Percentiles rank a stretch among this genome's conserved stretches.
These are phyloP conservation scores for Solanum corneliomulleri DNA, from an alignment of 257 asterid genomes.

Conservation along the genomic window DNA sequence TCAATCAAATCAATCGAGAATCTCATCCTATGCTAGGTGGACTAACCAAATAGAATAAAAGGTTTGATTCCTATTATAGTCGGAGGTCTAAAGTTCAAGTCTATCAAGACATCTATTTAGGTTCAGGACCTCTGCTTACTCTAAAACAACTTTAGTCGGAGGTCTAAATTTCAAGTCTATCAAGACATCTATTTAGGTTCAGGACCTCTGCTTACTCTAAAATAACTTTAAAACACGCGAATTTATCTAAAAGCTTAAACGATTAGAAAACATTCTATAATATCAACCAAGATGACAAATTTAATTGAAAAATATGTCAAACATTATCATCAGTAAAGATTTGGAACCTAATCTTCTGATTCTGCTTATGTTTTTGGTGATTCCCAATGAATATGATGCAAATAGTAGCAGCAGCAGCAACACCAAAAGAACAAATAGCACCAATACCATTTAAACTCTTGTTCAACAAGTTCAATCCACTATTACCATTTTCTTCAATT, in stretches of 20 bases:
- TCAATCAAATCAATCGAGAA: not conserved
- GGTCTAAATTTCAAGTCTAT: too few species aligned
- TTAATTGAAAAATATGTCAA: not conserved
- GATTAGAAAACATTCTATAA: too few species aligned
- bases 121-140: not conserved
- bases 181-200: not conserved
- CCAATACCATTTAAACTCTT: constrained; percentile 62
- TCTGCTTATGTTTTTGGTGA: constrained; percentile 11
- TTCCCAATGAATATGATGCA: constrained; percentile 47
- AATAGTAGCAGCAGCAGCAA: constrained; percentile 57
- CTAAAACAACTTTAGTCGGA: too few species aligned
- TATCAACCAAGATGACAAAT: not conserved
- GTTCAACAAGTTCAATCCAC: constrained; percentile 39
- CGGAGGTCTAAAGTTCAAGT: not conserved
- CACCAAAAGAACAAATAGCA: constrained; percentile 68
- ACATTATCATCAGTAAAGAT: constrained; percentile 50
- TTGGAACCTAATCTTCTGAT: constrained; percentile 42
- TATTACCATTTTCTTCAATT: not conserved
- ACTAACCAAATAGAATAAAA: not conserved
- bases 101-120: not conserved
- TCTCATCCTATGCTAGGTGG: not conserved
- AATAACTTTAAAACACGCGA: not conserved
- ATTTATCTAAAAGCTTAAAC: not conserved
- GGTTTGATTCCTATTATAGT: not conserved
- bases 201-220: not conserved